Conservation (phyloP, 2,329 filamentous ascomycete genomes). For the Pestalotiopsis sp. region DNA sequence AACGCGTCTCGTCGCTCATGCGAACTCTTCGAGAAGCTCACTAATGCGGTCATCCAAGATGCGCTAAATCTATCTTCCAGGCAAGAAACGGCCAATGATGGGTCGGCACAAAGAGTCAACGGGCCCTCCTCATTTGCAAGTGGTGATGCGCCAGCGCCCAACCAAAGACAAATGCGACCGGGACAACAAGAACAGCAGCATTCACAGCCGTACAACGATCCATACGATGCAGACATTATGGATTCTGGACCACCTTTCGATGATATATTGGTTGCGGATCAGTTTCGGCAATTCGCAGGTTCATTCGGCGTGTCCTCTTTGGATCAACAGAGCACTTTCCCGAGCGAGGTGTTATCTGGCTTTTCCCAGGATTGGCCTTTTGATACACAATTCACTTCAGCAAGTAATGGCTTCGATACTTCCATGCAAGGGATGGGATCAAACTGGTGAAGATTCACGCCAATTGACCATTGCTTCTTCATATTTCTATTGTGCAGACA, state of each 20-base stretch:
- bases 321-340: background rate
- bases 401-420: background rate
- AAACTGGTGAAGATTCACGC: background rate
- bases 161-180: background rate
- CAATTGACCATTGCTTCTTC: background rate
- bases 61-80: background rate
- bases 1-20: conserved; percentile 7
- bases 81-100: background rate
- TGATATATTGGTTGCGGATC: background rate
- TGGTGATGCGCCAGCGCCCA: background rate
- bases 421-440: background rate
- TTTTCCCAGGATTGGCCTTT: background rate
- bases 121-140: background rate
- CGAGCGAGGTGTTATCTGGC: background rate
- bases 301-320: background rate
- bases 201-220: background rate
- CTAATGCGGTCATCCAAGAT: background rate
- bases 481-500: background rate
- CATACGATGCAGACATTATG: background rate
- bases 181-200: background rate
- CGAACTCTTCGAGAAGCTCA: conserved; percentile 6
- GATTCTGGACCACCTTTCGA: background rate
- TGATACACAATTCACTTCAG: background rate
- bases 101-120: background rate
- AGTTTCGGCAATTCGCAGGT: background rate